Evolutionary conservation across 2,329 filamentous ascomycete genomes (phyloP).

Genomic region (Ambrosiella beaveri): DNA sequence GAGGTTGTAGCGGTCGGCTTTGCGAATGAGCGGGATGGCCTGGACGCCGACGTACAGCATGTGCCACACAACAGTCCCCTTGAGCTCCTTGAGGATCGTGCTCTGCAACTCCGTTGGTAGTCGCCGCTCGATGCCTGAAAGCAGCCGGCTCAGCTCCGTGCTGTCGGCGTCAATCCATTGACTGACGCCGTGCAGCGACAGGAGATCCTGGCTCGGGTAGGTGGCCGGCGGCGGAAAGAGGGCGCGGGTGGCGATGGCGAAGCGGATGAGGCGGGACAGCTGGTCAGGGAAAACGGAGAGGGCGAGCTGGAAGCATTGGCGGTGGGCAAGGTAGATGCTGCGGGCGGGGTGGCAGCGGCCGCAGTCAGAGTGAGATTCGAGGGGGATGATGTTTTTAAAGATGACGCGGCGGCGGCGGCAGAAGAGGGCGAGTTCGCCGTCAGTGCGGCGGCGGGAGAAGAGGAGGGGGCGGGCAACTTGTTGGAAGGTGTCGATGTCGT

Average conservation of each 20-base stretch:
- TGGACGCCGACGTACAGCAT: conserved; percentile 9
- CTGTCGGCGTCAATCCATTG: background rate
- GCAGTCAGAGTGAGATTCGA: conserved; percentile 10
- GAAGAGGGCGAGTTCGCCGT: conserved; percentile 8
- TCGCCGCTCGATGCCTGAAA: background rate
- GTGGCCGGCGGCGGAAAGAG: conserved; percentile 7
- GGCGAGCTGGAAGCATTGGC: conserved; percentile 11
- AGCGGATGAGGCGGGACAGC: conserved; percentile 6
- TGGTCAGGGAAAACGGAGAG: conserved; percentile 4
- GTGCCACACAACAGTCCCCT: conserved; percentile 8
- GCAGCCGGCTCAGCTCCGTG: conserved; percentile 3
- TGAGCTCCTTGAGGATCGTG: background rate
- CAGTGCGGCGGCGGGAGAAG: conserved; percentile 7
- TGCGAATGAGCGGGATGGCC: conserved; percentile 7
- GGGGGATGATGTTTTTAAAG: conserved; percentile 12
- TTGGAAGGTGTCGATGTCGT: conserved; percentile 10
- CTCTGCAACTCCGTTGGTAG: conserved; percentile 11
- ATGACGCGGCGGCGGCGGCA: conserved; percentile 8
- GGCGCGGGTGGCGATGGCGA: conserved; percentile 11
- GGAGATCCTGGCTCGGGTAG: conserved; percentile 11
- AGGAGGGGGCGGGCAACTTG: conserved; percentile 6
- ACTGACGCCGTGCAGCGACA: background rate
- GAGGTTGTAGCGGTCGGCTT: conserved; percentile 9
- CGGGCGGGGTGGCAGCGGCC: conserved; percentile 9
- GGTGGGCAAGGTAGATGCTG: conserved; percentile 10